Evolutionary conservation across 2,329 filamentous ascomycete species (phyloP), one percentile per base, ranked within the genome.

Genomic region (Fusarium brevicatenulatum): DNA sequence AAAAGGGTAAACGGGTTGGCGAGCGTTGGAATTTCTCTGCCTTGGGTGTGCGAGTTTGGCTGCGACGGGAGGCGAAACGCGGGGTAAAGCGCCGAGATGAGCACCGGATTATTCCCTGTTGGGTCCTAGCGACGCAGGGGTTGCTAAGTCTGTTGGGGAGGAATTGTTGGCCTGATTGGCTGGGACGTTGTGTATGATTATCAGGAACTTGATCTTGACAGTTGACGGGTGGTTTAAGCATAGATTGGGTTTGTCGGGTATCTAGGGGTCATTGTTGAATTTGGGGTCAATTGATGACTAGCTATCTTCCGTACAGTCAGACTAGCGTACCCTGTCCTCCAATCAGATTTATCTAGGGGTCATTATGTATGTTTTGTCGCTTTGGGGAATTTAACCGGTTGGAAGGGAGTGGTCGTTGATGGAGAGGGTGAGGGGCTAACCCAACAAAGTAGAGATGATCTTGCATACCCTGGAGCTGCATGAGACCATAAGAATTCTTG

Each of bases 1-100:
- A 43, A 57, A 46, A 46, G 36, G 42, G 61, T 43, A 55, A 55
- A 57, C 15, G 46, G 56, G 60, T 28, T 28, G 54, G 54, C 34
- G 55, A 50, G 67, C 53, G 66, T 70, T 52, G 53, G 53, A 70
- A 66, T 49, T 32, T 57, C 36, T 59, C 40, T 66, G 47, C 47
- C 28, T 42, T 52, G 49, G 66, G 28, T 36, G 53, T 65, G 62
- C n/a, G 62, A 65, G 57, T 50, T 61, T 67, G 49, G 47, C 49
- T 58, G 49, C 42, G 32, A 54, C 36, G 34, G 50, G 47, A 58
- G 15, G 44, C 25, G 61, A 72, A 72, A 72, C 65, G 70, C 65
- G 70, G 70, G 70, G 70, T 72, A 72, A 47, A 42, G n/a, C 18
- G 28, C 44, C 49, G 59, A 68, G 69, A 64, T 68, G 69, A 56